These are phyloP conservation scores for Cercospora sesami DNA, from an alignment of 2,329 filamentous ascomycete genomes.

Conservation along the genomic window DNA sequence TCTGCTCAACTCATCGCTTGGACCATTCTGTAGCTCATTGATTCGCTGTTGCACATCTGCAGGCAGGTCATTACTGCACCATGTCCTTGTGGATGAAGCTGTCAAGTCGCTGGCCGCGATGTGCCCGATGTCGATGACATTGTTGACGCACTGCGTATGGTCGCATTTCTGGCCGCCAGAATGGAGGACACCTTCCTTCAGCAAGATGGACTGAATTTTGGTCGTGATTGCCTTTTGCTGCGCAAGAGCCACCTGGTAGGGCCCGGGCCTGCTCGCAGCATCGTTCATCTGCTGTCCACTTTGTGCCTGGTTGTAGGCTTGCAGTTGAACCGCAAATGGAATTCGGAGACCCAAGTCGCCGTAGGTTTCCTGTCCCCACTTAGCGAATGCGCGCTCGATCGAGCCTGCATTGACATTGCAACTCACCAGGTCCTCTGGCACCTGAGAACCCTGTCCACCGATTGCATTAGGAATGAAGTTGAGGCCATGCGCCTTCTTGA, in stretches of 20 bases:
- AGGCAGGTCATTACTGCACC: constrained; percentile 31
- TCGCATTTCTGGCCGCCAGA: constrained; percentile 26
- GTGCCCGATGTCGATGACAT: constrained; percentile 30
- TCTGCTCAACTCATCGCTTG: not conserved
- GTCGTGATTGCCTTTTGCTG: constrained; percentile 20
- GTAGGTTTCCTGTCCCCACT: constrained; percentile 33
- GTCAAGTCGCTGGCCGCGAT: constrained; percentile 20
- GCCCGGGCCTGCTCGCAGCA: constrained; percentile 19
- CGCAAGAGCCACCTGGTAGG: constrained; percentile 21
- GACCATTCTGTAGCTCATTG: not conserved
- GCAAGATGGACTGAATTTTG: constrained; percentile 27
- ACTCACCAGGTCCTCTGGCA: constrained; percentile 38
- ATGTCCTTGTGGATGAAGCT: constrained; percentile 21
- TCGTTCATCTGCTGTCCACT: constrained; percentile 16
- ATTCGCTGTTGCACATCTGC: constrained; percentile 8
- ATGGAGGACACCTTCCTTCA: constrained; percentile 29
- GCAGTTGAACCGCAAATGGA: constrained; percentile 37
- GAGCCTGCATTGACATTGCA: not conserved
- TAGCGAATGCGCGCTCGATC: constrained; percentile 8
- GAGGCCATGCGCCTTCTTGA: constrained; percentile 52
- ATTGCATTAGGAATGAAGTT: constrained; percentile 38
- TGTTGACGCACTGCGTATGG: constrained; percentile 31
- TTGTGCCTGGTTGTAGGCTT: constrained; percentile 35
- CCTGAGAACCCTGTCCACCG: constrained; percentile 35
- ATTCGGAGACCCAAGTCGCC: constrained; percentile 40